These are phyloP conservation scores for Pseudogymnoascus verrucosus DNA, from an alignment of 2,329 filamentous ascomycete species.

Conservation along the genomic window DNA sequence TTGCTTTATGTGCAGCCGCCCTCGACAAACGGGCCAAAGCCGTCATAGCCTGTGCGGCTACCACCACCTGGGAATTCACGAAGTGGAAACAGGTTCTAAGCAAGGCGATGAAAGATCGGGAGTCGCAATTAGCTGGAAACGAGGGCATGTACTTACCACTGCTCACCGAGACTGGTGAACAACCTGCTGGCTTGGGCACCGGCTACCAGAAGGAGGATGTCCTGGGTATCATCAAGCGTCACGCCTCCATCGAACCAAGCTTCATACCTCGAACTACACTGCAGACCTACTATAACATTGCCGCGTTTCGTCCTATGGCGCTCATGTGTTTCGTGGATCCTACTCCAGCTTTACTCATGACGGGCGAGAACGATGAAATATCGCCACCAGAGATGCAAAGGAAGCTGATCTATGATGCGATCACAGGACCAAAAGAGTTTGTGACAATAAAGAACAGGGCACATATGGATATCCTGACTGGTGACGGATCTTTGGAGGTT, in stretches of 20 bases:
- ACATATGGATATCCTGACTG: not conserved
- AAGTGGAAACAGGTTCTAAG: slow-evolving; percentile 21
- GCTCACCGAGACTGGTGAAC: slow-evolving; percentile 30
- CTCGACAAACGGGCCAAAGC: slow-evolving; percentile 28
- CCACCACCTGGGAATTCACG: not conserved
- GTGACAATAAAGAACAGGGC: not conserved
- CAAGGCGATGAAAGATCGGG: slow-evolving; percentile 31
- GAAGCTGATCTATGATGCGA: not conserved
- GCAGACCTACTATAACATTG: slow-evolving; percentile 27
- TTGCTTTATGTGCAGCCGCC: not conserved
- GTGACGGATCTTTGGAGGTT: not conserved
- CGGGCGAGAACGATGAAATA: slow-evolving; percentile 24
- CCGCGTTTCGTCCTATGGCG: slow-evolving; percentile 19
- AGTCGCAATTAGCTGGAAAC: slow-evolving; percentile 33
- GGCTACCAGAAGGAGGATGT: slow-evolving; percentile 17
- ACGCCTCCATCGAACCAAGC: slow-evolving; percentile 11
- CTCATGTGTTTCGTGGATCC: slow-evolving; percentile 17
- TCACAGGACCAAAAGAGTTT: not conserved
- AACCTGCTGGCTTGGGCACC: slow-evolving; percentile 29
- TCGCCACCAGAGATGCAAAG: slow-evolving; percentile 12
- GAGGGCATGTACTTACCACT: slow-evolving; percentile 30
- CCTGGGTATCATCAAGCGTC: slow-evolving; percentile 15
- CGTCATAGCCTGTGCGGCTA: slow-evolving; percentile 21
- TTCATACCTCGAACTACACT: slow-evolving; percentile 23
- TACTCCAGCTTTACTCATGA: slow-evolving; percentile 23